Conservation (phyloP, 202 grass and related monocot species). For the Brachypodium distachyon region DNA sequence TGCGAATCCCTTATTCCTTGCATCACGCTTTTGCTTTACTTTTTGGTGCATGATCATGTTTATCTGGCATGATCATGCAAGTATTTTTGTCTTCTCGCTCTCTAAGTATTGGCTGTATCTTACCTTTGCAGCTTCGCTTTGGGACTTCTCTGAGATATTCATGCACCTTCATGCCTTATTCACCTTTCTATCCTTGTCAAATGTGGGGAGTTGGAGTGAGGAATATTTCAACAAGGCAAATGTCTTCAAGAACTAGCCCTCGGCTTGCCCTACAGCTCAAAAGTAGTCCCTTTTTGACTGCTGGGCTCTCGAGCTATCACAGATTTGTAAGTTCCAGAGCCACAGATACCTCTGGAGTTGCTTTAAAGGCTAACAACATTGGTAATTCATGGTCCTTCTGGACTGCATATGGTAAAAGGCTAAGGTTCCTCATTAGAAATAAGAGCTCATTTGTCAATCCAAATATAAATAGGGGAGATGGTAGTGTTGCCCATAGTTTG, state of each 20-base stretch:
- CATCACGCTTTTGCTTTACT: background rate
- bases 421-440: constrained; percentile 23
- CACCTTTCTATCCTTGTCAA: constrained; percentile 13
- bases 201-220: constrained; percentile 26
- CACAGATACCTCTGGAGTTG: background rate
- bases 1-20: background rate
- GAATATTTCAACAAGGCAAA: constrained; percentile 29
- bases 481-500: constrained; percentile 18
- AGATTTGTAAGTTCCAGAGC: constrained; percentile 11
- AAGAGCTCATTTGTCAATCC: constrained; percentile 10
- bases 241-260: constrained; percentile 17
- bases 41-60: background rate
- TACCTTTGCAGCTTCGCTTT: constrained; percentile 63
- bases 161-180: constrained; percentile 23
- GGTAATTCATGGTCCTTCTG: constrained; percentile 25
- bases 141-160: constrained; percentile 36
- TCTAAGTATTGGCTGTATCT: background rate
- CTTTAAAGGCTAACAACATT: constrained; percentile 27
- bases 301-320: constrained; percentile 23
- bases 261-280: constrained; percentile 33
- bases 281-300: constrained; percentile 42
- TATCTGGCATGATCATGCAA: background rate
- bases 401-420: constrained; percentile 25
- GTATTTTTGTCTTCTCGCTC: background rate
- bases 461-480: constrained; percentile 19